These are phyloP conservation scores for Limnomonas spitsbergensis DNA, from an alignment of 139 green algal genomes.

Conservation along the genomic window DNA sequence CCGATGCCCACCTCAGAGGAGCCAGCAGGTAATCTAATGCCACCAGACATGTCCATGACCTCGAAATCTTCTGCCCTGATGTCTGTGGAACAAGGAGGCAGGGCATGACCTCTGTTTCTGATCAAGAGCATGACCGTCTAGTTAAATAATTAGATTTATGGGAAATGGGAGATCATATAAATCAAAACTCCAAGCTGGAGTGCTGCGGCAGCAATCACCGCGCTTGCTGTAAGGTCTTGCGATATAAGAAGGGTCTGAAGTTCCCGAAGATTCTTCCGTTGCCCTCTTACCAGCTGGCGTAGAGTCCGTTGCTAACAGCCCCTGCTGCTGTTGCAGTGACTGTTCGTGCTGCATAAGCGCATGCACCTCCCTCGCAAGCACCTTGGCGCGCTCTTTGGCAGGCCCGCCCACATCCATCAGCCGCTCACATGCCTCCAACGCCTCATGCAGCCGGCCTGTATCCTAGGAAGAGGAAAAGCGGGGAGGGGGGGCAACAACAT, in stretches of 20 bases:
- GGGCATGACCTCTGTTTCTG: too few relatives aligned
- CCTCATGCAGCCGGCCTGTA: constrained; percentile 46
- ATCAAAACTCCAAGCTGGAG: background rate
- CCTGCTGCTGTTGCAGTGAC: constrained; percentile 7
- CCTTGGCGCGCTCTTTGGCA: constrained; percentile 82
- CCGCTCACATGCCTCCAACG: constrained; percentile 62
- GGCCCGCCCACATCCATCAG: constrained; percentile 81
- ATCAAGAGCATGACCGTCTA: too few relatives aligned
- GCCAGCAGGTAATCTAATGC: background rate
- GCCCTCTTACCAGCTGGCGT: background rate
- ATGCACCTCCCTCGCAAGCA: constrained; percentile 65
- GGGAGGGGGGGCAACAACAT: background rate
- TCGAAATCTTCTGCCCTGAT: too few relatives aligned
- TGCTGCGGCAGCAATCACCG: background rate
- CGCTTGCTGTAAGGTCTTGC: background rate
- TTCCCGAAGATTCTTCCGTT: background rate
- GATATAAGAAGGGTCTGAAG: background rate
- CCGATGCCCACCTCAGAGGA: background rate
- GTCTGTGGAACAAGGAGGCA: too few relatives aligned
- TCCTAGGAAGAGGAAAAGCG: constrained; percentile 32
- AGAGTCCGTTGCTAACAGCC: background rate
- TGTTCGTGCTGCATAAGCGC: background rate
- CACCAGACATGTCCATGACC: too few relatives aligned
- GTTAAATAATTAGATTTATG: too few relatives aligned
- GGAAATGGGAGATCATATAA: too few relatives aligned